These are phyloP conservation scores for Gnetum montanum DNA, from an alignment of 75 land plant species.

Conservation along the genomic window DNA sequence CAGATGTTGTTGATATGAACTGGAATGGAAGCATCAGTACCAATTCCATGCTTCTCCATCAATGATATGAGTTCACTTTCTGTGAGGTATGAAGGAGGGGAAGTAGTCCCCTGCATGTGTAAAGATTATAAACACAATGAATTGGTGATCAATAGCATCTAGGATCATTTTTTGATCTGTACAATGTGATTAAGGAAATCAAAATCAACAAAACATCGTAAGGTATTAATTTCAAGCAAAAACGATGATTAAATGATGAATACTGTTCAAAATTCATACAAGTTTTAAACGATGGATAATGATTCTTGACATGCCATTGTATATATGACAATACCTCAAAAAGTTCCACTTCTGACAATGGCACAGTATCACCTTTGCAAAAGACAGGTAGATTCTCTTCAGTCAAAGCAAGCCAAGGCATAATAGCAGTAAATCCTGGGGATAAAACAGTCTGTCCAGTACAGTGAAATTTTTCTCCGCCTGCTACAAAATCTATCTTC, in stretches of 20 bases:
- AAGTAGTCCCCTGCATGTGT: conserved; percentile 54
- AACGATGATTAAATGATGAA: too few relatives aligned
- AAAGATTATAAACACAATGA: too few relatives aligned
- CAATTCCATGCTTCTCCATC: conserved; percentile 98
- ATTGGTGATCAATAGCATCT: too few relatives aligned
- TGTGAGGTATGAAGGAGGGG: conserved; percentile 85
- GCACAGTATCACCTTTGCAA: conserved; percentile 51
- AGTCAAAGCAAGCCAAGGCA: conserved; percentile 88
- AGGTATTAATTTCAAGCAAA: too few relatives aligned
- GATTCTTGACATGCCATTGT: not conserved
- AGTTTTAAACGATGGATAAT: too few relatives aligned
- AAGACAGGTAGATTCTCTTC: conserved; percentile 79
- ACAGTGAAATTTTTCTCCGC: conserved; percentile 67
- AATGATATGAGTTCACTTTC: conserved; percentile 97
- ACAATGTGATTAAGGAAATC: not conserved
- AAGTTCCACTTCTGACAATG: conserved; percentile 61
- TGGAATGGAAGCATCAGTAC: conserved; percentile 96
- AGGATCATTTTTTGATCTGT: not conserved
- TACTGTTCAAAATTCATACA: too few relatives aligned
- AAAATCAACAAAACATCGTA: not conserved
- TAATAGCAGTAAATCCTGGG: conserved; percentile 82
- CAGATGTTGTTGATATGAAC: conserved; percentile 97
- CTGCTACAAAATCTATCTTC: conserved; percentile 57
- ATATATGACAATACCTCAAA: conserved; percentile 58
- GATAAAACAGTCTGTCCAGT: conserved; percentile 48